Base-by-base conservation (phyloP, 768 basidiomycete species). In the Mycena olivaceomarginata region DNA sequence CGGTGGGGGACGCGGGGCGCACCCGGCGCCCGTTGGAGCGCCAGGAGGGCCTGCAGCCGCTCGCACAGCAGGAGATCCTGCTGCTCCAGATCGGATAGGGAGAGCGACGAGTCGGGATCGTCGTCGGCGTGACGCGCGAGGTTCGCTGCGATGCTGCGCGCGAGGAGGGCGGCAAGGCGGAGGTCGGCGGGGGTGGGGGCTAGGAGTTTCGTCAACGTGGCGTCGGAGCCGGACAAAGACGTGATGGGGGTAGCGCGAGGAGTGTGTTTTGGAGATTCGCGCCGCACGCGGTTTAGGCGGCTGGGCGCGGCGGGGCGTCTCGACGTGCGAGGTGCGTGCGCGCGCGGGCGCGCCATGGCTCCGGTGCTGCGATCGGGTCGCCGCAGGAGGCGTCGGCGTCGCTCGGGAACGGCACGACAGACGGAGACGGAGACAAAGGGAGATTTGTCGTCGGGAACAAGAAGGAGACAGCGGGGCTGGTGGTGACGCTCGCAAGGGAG, bases 321-420 rank as follows among this genome's bases (percentile, higher is more conserved):
- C 57, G 12, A 76, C 75, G 59, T 76, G 75, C 40, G 75, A 71
- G 2, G 75, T 76, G 57, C 75, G 75, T 13, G 75, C 75, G 2
- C n/a, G n/a, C 75, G 64, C 0, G 75, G 70, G 13, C 75, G 75
- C 31, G 31, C 31, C 31, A 31, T 31, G 31, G 31, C 31, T 31
- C 31, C 4, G 31, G 31, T 31, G 31, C 31, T 31, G 31, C 3
- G 31, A 31, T 31, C 31, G 31, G 31, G 31, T 31, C 31, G 25
- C 31, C 31, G 31, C 31, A 31, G 31, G 31, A 31, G 31, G 31
- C 31, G 31, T 31, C 31, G 3, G 31, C 31, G n/a, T 31, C 31
- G 31, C 31, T 31, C 31, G 75, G 75, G 45, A 76, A 76, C 2
- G 75, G 70, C 8, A 76, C 31, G 31, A 31, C 31, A 25, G 56